Conservation (phyloP, 495 filamentous ascomycete species). For the Penicillium paxilli region DNA sequence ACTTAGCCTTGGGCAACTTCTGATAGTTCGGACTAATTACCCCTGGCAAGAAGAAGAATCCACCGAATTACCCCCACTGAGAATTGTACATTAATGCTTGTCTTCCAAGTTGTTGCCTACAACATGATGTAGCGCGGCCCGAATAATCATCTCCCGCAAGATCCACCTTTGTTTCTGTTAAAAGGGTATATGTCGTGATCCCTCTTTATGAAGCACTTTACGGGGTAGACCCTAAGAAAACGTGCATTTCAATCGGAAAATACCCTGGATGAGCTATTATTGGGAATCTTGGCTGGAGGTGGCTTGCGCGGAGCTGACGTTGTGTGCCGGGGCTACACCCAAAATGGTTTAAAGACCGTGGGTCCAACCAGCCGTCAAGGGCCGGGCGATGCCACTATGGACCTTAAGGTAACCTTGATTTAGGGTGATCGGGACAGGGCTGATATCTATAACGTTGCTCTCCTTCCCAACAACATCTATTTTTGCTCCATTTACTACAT, state of each 20-base stretch:
- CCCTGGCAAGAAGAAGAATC: neutral
- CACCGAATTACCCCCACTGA: no score
- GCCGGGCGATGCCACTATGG: neutral
- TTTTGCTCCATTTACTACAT: no score
- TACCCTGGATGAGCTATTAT: neutral
- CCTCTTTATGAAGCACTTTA: neutral
- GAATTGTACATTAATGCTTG: no score
- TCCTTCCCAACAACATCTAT: no score
- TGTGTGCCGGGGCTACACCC: neutral
- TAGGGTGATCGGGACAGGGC: neutral
- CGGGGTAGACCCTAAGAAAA: neutral
- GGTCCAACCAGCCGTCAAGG: neutral
- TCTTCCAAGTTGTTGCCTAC: neutral
- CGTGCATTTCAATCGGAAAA: neutral
- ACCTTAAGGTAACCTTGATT: neutral
- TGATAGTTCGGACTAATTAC: neutral
- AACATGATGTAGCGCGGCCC: neutral
- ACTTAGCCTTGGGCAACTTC: neutral
- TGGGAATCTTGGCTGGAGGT: neutral
- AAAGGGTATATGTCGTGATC: neutral
- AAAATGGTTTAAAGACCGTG: neutral
- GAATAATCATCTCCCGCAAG: neutral
- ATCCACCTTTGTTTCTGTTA: neutral
- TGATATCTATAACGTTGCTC: no score
- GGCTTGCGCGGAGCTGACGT: neutral